Conservation (phyloP, 768 basidiomycete species). For the Boletus sp. region DNA sequence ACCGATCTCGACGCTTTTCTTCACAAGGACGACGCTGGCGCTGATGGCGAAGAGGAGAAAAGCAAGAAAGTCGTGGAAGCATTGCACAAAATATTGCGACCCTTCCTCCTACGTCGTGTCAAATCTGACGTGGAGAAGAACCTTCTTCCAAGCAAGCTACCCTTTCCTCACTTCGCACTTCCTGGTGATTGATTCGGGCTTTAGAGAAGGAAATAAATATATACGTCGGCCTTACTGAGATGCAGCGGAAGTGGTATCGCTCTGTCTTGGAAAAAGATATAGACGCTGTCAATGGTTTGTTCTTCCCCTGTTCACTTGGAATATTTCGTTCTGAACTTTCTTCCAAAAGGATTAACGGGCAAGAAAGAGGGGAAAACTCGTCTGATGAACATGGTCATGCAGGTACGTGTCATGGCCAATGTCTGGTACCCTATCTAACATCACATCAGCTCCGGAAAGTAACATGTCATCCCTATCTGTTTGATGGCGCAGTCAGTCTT, state of each 20-base stretch:
- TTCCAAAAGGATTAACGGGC: conserved; percentile 70
- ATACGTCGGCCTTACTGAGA: conserved; percentile 93
- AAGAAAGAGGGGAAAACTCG: conserved; percentile 99
- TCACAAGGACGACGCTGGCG: conserved; percentile 74
- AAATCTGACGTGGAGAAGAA: conserved; percentile 98
- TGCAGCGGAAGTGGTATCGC: conserved; percentile 99
- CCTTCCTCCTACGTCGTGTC: conserved; percentile 90
- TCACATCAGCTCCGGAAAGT: conserved; percentile 63
- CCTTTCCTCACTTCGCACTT: not conserved
- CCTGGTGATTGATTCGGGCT: not conserved
- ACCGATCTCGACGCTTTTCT: conserved; percentile 91
- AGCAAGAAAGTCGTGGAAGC: conserved; percentile 95
- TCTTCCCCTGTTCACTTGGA: not conserved
- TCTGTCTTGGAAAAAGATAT: conserved; percentile 97
- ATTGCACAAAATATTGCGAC: conserved; percentile 92
- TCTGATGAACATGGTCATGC: conserved; percentile 99
- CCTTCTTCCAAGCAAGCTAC: conserved; percentile 73
- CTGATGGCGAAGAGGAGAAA: conserved; percentile 71
- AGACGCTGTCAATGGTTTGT: conserved; percentile 90
- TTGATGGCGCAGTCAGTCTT: conserved; percentile 77
- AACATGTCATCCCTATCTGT: conserved; percentile 87
- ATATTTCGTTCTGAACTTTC: not conserved
- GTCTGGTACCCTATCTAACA: not conserved
- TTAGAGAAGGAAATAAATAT: conserved; percentile 98
- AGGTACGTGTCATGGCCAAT: conserved; percentile 43